Evolutionary conservation across 2,329 filamentous ascomycete genomes (phyloP), one percentile per base, ranked within the genome.

Genomic region (Bipolaris gigantea): DNA sequence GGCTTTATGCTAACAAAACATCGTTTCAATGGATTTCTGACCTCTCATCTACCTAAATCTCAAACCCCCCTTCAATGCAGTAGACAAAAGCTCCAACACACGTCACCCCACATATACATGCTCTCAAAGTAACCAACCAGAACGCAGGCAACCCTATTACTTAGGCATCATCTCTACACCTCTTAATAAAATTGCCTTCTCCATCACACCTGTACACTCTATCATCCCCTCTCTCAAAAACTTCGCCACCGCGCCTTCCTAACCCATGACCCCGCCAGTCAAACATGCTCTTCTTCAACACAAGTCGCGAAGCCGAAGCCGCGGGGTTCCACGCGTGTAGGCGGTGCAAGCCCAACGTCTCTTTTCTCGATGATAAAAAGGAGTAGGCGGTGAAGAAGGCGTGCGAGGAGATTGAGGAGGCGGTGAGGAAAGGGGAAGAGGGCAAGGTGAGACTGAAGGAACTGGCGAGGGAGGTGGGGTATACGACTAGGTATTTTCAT

Each of bases 401-500:
- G 27, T 71, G 67, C 48, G 57, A 52, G 46, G 60, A 73, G 18
- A 69, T 73, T 18, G 67, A 70, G 34, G 57, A 63, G 39, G 63
- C 57, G 2, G 33, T 67, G 9, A 53, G 57, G 43, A 61, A 63
- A 3, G 53, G 61, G 11, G 61, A 67, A 15, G 38, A 47, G 1
- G 66, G 65, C 10, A 48, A 48, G 0, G 36, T 75, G 53, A 77
- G 71, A 40, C 59, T 83, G 44, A 75, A 78, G 30, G 73, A 77
- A 19, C 72, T 86, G 65, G 83, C 83, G 7, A 74, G 67, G 39
- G 75, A 76, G 62, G 80, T 80, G 5, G 80, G 80, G 0, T 67
- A 85, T 34, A 83, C 82, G 9, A 81, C 82, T 48, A 80, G 83
- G 70, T 83, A 86, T 63, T 83, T 86, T 46, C 81, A 84, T 61